A percentile compares a stretch with the other conserved stretches of the same genome.
phyloP scores from a whole-genome alignment of 345 rosid genomes.

The Euphorbia pulcherrima region DNA sequence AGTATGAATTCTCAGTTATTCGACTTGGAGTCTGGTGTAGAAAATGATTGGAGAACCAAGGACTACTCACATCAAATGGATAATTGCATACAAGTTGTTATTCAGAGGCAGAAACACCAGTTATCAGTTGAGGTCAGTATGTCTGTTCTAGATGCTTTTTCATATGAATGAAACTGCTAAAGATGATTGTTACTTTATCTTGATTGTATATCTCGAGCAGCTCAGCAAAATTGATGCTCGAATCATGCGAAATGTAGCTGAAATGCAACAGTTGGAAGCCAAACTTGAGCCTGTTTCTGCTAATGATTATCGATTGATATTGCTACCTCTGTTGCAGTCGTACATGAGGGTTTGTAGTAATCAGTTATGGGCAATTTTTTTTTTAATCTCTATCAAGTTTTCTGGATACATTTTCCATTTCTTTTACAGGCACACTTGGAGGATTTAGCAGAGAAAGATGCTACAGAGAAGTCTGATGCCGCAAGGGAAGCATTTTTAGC shows the following conservation, averaged over 20 bases:
- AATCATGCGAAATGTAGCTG: constrained; percentile 61
- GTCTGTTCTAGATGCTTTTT: constrained; percentile 18
- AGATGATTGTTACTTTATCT: constrained; percentile 6
- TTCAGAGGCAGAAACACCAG: constrained; percentile 78
- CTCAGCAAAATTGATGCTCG: constrained; percentile 77
- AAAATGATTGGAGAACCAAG: constrained; percentile 66
- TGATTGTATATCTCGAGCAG: constrained; percentile 41
- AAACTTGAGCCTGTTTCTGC: constrained; percentile 72
- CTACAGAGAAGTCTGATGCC: constrained; percentile 95
- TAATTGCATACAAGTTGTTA: constrained; percentile 68
- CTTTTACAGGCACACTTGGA: constrained; percentile 66
- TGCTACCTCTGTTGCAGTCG: constrained; percentile 71
- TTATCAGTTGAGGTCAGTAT: constrained; percentile 64
- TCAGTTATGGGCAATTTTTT: constrained; percentile 9
- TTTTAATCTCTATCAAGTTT: constrained; percentile 14
- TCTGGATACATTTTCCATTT: not conserved
- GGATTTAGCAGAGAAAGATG: constrained; percentile 91
- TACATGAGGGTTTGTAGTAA: constrained; percentile 69
- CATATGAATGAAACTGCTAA: not conserved
- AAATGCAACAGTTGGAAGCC: constrained; percentile 80
- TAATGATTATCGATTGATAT: constrained; percentile 56
- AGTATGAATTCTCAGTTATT: constrained; percentile 61
- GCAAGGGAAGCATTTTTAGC: constrained; percentile 93
- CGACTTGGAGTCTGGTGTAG: constrained; percentile 85
- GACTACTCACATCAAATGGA: constrained; percentile 66